These are phyloP conservation scores for Athelia psychrophila DNA, from an alignment of 1,284 basidiomycete species.

Conservation along the genomic window DNA sequence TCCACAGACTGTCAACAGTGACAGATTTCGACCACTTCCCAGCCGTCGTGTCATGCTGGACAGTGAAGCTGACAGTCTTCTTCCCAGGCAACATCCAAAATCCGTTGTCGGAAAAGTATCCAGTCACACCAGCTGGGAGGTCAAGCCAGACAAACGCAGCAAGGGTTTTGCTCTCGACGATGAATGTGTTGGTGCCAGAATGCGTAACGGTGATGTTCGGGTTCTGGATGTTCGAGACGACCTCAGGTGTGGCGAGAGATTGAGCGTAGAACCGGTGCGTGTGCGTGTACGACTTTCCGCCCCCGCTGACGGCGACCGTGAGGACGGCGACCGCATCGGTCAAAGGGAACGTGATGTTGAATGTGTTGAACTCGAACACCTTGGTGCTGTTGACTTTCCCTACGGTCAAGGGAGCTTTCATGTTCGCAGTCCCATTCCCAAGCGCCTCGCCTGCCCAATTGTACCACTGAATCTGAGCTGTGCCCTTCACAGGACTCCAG, in stretches of 20 bases:
- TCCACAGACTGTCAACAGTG: neutral
- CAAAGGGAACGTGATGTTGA: neutral
- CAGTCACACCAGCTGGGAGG: slow-evolving; percentile 34
- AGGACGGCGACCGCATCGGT: neutral
- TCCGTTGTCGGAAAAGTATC: slow-evolving; percentile 40
- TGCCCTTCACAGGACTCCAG: slow-evolving; percentile 32
- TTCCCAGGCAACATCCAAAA: slow-evolving; percentile 35
- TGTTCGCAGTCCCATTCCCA: slow-evolving; percentile 32
- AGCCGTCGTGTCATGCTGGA: neutral
- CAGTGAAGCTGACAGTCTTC: slow-evolving; percentile 3
- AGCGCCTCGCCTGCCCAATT: slow-evolving; percentile 33
- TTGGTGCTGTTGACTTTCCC: slow-evolving; percentile 29
- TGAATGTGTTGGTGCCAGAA: slow-evolving; percentile 27
- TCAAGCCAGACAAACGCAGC: slow-evolving; percentile 39
- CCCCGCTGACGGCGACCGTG: neutral
- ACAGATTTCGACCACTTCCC: neutral
- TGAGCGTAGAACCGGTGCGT: slow-evolving; percentile 30
- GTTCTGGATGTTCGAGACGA: slow-evolving; percentile 25
- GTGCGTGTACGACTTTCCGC: neutral
- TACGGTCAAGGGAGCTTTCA: slow-evolving; percentile 25
- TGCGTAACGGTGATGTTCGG: slow-evolving; percentile 27
- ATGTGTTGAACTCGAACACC: slow-evolving; percentile 23
- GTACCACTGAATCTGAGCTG: slow-evolving; percentile 36
- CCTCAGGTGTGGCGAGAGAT: slow-evolving; percentile 26
- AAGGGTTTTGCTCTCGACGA: slow-evolving; percentile 33